phyloP scores from a whole-genome alignment of 192 early-diverging fungal species.

The Thamnidium elegans region DNA sequence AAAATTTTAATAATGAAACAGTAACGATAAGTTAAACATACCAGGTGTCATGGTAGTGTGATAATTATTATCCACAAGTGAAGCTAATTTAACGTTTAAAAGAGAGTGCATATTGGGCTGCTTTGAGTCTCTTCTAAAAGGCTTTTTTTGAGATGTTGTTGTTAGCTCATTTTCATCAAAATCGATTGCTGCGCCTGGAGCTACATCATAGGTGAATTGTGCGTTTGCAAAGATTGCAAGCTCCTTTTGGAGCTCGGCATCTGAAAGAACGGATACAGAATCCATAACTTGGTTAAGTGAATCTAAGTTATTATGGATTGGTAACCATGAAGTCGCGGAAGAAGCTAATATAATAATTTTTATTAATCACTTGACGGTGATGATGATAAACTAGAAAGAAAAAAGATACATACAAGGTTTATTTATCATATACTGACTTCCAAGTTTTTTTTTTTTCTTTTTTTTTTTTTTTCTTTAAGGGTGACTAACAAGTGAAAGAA shows the following conservation, averaged over 20 bases:
- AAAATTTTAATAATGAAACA: background rate
- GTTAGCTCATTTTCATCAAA: background rate
- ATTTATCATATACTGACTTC: background rate
- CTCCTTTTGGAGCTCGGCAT: constrained; percentile 62
- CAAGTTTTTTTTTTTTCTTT: background rate
- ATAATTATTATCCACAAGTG: constrained; percentile 8
- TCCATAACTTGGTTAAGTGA: constrained; percentile 19
- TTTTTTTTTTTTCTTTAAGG: background rate
- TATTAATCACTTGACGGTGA: background rate
- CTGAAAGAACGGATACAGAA: constrained; percentile 45
- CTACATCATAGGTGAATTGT: constrained; percentile 62
- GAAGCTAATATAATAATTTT: constrained; percentile 5
- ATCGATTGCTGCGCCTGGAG: constrained; percentile 9
- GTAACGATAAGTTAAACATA: background rate
- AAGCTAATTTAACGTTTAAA: constrained; percentile 12
- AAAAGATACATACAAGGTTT: background rate
- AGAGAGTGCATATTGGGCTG: constrained; percentile 16
- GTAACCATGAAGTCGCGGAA: constrained; percentile 16
- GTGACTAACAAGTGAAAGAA: constrained; percentile 1
- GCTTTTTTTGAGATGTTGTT: background rate
- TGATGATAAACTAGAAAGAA: background rate
- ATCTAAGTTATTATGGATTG: constrained; percentile 11
- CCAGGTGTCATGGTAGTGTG: constrained; percentile 16
- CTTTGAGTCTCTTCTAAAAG: constrained; percentile 1
- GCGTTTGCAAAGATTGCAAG: constrained; percentile 66